phyloP scores from a whole-genome alignment of 2,329 filamentous ascomycete genomes.

The Pseudogymnoascus sp. region DNA sequence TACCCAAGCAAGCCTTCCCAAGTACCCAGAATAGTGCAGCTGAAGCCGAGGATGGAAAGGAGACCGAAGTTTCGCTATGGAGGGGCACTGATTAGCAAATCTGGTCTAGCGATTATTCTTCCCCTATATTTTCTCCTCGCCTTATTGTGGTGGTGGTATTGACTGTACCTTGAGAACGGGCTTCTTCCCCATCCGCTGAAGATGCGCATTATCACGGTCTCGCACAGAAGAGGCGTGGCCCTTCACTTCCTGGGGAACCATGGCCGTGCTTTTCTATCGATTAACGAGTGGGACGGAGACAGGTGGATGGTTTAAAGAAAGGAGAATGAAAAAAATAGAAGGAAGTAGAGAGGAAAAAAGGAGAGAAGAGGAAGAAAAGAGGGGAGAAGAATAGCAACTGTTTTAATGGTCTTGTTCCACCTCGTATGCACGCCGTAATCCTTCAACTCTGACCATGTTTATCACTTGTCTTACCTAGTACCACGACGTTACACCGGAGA shows the following conservation, averaged over 20 bases:
- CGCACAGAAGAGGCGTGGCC: not conserved
- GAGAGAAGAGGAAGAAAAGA: not conserved
- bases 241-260: not conserved
- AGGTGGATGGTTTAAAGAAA: too few relatives aligned
- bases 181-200: not conserved
- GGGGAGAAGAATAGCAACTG: not conserved
- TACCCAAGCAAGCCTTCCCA: constrained; percentile 36
- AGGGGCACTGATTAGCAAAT: not conserved
- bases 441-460: not conserved
- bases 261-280: not conserved
- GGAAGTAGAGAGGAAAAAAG: not conserved
- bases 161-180: not conserved
- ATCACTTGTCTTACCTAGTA: not conserved
- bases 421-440: not conserved
- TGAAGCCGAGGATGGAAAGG: constrained; percentile 37
- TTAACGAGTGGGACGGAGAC: not conserved
- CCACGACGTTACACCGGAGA: not conserved
- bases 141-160: not conserved
- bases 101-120: not conserved
- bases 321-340: not conserved
- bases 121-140: not conserved
- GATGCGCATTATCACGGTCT: not conserved
- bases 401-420: not conserved
- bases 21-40: constrained; percentile 34
- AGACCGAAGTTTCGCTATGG: constrained; percentile 38